Evolutionary conservation across 345 rosid species (phyloP).

Genomic region (Erucastrum elatum): DNA sequence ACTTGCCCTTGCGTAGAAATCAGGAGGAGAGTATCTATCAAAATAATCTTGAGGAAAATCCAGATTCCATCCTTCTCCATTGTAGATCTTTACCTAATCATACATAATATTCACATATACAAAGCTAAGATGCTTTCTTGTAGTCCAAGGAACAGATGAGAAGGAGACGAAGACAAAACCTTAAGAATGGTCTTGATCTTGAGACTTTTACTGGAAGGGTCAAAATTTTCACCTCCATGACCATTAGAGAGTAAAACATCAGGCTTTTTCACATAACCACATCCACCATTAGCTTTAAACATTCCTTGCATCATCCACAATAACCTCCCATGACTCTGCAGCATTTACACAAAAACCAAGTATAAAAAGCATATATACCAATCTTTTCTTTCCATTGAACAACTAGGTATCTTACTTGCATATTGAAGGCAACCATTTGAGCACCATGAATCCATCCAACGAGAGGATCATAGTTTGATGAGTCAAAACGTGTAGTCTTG

Average conservation of each 20-base stretch:
- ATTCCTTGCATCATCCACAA: conserved; percentile 88
- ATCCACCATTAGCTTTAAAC: conserved; percentile 83
- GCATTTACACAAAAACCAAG: conserved; percentile 17
- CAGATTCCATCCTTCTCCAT: conserved; percentile 83
- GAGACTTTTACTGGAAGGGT: conserved; percentile 47
- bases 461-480: conserved; percentile 83
- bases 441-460: conserved; percentile 95
- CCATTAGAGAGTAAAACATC: conserved; percentile 49
- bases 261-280: conserved; percentile 87
- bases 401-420: conserved; percentile 61
- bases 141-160: conserved; percentile 5
- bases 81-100: conserved; percentile 50
- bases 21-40: conserved; percentile 82
- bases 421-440: conserved; percentile 99
- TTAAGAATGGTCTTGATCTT: conserved; percentile 51
- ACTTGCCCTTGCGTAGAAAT: conserved; percentile 70
- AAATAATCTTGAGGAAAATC: conserved; percentile 72
- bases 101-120: neutral
- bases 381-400: neutral
- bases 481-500: conserved; percentile 44
- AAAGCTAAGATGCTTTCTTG: conserved; percentile 18
- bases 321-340: conserved; percentile 62
- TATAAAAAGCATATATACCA: neutral
- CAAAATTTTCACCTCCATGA: conserved; percentile 42
- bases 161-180: conserved; percentile 40